Evolutionary conservation across 768 basidiomycete genomes (phyloP).

Genomic region (Lactifluus hygrophoroides): DNA sequence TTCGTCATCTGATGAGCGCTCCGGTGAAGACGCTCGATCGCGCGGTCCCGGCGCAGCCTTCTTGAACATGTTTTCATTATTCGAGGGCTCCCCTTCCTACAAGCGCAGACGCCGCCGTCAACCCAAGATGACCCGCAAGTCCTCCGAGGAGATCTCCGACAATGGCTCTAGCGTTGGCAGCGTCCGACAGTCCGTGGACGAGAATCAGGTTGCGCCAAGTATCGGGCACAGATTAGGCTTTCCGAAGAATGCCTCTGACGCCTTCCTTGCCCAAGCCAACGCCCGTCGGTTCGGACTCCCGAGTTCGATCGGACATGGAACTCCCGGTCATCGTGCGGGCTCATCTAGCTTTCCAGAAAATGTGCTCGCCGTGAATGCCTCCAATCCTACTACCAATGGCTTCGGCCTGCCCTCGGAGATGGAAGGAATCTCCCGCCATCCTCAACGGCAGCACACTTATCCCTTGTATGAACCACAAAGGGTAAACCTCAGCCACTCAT

Average conservation of each 20-base stretch:
- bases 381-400: not conserved
- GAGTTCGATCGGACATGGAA: constrained; percentile 4
- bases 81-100: constrained; percentile 80
- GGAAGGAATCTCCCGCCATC: constrained; percentile 6
- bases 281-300: constrained; percentile 4
- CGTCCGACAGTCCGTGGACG: constrained; percentile 20
- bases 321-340: constrained; percentile 4
- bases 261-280: constrained; percentile 20
- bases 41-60: constrained; percentile 34
- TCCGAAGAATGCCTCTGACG: constrained; percentile 16
- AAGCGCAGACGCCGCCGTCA: constrained; percentile 82
- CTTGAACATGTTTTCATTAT: constrained; percentile 62
- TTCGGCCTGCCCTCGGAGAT: constrained; percentile 2
- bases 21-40: constrained; percentile 21
- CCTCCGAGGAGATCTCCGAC: constrained; percentile 24
- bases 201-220: constrained; percentile 26
- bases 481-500: not conserved
- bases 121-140: constrained; percentile 34
- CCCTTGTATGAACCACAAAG: constrained; percentile 16
- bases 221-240: constrained; percentile 18
- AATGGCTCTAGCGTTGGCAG: constrained; percentile 16
- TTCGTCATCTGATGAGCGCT: constrained; percentile 19
- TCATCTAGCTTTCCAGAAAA: constrained; percentile 12
- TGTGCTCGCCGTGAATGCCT: not conserved
- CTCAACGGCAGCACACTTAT: constrained; percentile 16